phyloP scores from a whole-genome alignment of 768 basidiomycete species.

The Phlegmacium glaucopus region DNA sequence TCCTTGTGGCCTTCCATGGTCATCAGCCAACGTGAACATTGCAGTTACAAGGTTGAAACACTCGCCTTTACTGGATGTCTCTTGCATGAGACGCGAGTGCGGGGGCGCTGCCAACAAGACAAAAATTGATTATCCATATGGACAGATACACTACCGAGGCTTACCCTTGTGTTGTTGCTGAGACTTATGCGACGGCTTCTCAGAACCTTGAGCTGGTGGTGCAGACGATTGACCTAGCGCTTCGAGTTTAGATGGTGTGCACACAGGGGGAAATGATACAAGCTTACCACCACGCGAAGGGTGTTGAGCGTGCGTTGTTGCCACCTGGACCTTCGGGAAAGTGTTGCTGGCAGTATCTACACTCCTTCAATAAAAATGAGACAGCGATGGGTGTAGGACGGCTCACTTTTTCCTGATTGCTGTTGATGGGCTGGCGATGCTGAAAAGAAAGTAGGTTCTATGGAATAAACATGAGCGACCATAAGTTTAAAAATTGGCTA shows the following conservation, averaged over 20 bases:
- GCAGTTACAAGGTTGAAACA: conserved; percentile 6
- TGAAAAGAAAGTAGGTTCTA: conserved; percentile 6
- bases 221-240: conserved; percentile 11
- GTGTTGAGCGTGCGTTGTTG: conserved; percentile 10
- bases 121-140: conserved; percentile 9
- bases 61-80: conserved; percentile 11
- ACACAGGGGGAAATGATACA: conserved; percentile 6
- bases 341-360: conserved; percentile 8
- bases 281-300: conserved; percentile 11
- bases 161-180: conserved; percentile 14
- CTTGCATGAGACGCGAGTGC: conserved; percentile 8
- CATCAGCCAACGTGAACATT: conserved; percentile 11
- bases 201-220: conserved; percentile 9
- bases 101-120: conserved; percentile 11
- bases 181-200: conserved; percentile 10
- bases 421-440: conserved; percentile 9
- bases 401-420: conserved; percentile 10
- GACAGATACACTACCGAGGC: conserved; percentile 9
- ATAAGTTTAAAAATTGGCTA: conserved; percentile 7
- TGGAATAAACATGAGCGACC: conserved; percentile 7
- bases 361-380: conserved; percentile 10
- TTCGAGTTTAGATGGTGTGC: conserved; percentile 8
- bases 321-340: conserved; percentile 11
- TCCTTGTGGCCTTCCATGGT: conserved; percentile 9
- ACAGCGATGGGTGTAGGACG: conserved; percentile 6